Evolutionary conservation across 495 filamentous ascomycete species (phyloP).

Genomic region (Aspergillus wentii): DNA sequence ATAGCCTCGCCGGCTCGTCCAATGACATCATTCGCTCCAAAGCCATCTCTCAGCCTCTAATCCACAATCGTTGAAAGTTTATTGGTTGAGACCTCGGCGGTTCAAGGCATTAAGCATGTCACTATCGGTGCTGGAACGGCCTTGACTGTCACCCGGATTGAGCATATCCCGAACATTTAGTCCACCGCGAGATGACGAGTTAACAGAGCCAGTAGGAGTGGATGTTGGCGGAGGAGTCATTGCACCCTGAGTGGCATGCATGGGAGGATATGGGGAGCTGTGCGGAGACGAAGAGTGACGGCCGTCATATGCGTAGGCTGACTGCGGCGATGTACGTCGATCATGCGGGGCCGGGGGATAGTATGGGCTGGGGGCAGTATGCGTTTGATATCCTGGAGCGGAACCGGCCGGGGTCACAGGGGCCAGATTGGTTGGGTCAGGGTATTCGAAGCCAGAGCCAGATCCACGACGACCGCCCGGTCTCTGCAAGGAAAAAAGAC

Average conservation of each 20-base stretch:
- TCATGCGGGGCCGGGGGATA: slow-evolving; percentile 40
- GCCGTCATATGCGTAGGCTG: slow-evolving; percentile 41
- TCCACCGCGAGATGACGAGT: slow-evolving; percentile 36
- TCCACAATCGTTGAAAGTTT: background rate
- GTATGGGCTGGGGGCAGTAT: slow-evolving; percentile 41
- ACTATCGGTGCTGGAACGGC: slow-evolving; percentile 50
- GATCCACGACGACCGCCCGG: slow-evolving; percentile 42
- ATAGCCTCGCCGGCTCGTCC: no score
- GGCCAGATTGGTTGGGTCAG: slow-evolving; percentile 50
- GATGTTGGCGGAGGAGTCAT: slow-evolving; percentile 38
- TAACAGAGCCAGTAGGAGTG: slow-evolving; percentile 30
- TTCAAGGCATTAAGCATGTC: slow-evolving; percentile 54
- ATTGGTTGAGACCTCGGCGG: slow-evolving; percentile 33
- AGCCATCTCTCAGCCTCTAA: slow-evolving; percentile 1
- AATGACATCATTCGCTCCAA: background rate
- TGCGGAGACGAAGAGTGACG: slow-evolving; percentile 49
- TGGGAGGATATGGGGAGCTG: slow-evolving; percentile 42
- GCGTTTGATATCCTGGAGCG: slow-evolving; percentile 43
- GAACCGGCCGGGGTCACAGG: slow-evolving; percentile 48
- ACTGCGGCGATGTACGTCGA: slow-evolving; percentile 47
- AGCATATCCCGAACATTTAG: slow-evolving; percentile 53
- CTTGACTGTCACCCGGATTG: slow-evolving; percentile 38
- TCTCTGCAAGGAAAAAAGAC: slow-evolving; percentile 26
- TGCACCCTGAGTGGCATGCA: slow-evolving; percentile 29
- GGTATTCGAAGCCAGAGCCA: slow-evolving; percentile 46